phyloP scores from a whole-genome alignment of 2,329 filamentous ascomycete species.

The Grosmannia penicillata region DNA sequence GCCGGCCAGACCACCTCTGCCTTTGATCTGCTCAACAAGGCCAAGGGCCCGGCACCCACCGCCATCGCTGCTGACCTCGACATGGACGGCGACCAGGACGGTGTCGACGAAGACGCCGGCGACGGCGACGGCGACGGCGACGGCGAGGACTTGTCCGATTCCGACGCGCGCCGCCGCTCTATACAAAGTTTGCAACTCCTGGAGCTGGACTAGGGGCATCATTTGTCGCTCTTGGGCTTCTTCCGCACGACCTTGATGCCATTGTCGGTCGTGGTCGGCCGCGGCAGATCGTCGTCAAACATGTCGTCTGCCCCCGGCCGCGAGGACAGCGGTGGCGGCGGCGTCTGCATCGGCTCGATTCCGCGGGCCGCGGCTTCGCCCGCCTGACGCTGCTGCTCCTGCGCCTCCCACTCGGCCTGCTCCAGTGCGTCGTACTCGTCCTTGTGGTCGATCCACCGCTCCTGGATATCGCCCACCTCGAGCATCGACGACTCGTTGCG shows the following conservation, averaged over 20 bases:
- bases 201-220: not conserved
- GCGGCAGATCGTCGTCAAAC: slow-evolving; percentile 9
- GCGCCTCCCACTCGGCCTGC: slow-evolving; percentile 57
- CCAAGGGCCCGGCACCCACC: slow-evolving; percentile 24
- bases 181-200: no score
- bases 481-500: slow-evolving; percentile 58
- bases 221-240: slow-evolving; percentile 25
- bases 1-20: slow-evolving; percentile 19
- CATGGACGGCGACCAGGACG: slow-evolving; percentile 29
- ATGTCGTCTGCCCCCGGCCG: slow-evolving; percentile 25
- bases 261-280: slow-evolving; percentile 17
- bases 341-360: slow-evolving; percentile 8
- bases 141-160: slow-evolving; percentile 10
- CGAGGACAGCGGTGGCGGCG: slow-evolving; percentile 17
- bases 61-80: slow-evolving; percentile 32
- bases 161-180: no score
- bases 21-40: slow-evolving; percentile 16
- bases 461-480: slow-evolving; percentile 81
- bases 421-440: slow-evolving; percentile 78
- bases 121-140: not conserved
- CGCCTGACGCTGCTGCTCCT: slow-evolving; percentile 37
- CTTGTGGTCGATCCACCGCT: slow-evolving; percentile 86
- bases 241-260: slow-evolving; percentile 62
- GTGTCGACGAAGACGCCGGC: slow-evolving; percentile 19
- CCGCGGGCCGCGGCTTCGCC: slow-evolving; percentile 16